Evolutionary conservation across 2,329 filamentous ascomycete species (phyloP).

Genomic region (Paracorniculantispora psalliotae): DNA sequence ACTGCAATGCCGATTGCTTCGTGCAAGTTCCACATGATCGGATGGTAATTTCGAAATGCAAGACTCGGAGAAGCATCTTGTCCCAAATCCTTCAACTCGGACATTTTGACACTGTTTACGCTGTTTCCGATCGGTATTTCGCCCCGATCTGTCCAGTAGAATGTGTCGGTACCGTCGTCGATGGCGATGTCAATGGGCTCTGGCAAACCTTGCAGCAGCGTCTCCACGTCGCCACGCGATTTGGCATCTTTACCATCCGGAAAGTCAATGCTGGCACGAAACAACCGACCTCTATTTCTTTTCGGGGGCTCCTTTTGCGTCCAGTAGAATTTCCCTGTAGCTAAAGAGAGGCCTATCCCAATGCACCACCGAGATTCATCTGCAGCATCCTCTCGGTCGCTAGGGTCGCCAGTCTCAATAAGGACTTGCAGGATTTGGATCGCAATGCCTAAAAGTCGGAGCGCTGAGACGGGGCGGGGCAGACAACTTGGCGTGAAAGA

Average conservation of each 20-base stretch:
- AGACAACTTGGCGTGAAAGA: no score
- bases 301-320: slow-evolving; percentile 51
- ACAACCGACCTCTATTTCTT: slow-evolving; percentile 42
- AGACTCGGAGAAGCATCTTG: not conserved
- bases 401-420: no score
- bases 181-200: slow-evolving; percentile 52
- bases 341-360: slow-evolving; percentile 41
- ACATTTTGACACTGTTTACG: slow-evolving; percentile 34
- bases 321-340: slow-evolving; percentile 46
- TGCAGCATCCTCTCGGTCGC: no score
- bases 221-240: slow-evolving; percentile 33
- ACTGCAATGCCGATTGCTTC: slow-evolving; percentile 40
- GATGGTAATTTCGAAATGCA: slow-evolving; percentile 19
- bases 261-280: slow-evolving; percentile 37
- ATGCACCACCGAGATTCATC: slow-evolving; percentile 40
- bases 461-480: no score
- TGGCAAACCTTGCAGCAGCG: slow-evolving; percentile 36
- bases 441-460: no score
- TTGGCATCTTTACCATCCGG: slow-evolving; percentile 28
- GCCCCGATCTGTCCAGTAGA: slow-evolving; percentile 56
- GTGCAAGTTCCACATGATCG: slow-evolving; percentile 28
- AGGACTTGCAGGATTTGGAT: no score
- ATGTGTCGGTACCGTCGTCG: slow-evolving; percentile 34
- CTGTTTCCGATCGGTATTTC: slow-evolving; percentile 48
- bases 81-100: not conserved